Percentiles rank a stretch among this genome's conserved stretches.
phyloP scores from a whole-genome alignment of 2,329 filamentous ascomycete genomes.

The Monascus ruber region DNA sequence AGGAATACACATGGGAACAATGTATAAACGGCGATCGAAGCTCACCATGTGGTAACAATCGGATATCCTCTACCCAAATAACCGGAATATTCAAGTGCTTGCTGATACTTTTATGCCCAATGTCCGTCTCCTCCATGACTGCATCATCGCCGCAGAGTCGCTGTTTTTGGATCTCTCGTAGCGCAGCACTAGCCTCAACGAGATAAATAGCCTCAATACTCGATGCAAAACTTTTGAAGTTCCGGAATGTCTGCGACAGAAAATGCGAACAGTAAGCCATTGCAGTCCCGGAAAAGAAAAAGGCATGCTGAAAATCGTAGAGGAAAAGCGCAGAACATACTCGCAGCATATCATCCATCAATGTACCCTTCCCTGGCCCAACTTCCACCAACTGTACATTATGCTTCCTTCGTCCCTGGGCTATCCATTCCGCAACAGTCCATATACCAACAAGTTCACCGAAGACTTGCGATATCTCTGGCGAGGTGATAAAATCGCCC shows the following conservation, averaged over 20 bases:
- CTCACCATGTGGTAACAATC: constrained; percentile 62
- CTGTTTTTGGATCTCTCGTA: constrained; percentile 66
- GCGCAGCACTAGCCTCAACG: constrained; percentile 77
- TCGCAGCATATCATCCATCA: constrained; percentile 93
- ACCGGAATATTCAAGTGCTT: constrained; percentile 67
- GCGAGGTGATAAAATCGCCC: constrained; percentile 93
- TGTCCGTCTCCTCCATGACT: constrained; percentile 56
- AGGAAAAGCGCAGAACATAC: constrained; percentile 40
- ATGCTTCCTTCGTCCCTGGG: constrained; percentile 61
- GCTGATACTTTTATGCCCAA: constrained; percentile 62
- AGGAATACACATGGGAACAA: background rate
- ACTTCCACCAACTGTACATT: constrained; percentile 88
- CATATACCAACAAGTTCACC: constrained; percentile 89
- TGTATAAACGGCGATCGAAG: constrained; percentile 3
- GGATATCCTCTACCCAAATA: constrained; percentile 81
- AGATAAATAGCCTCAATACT: constrained; percentile 83
- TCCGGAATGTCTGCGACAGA: constrained; percentile 30
- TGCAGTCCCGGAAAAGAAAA: background rate
- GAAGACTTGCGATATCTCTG: constrained; percentile 95
- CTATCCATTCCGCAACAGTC: constrained; percentile 94
- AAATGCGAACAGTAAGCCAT: background rate
- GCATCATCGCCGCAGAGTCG: constrained; percentile 66
- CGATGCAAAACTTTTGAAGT: constrained; percentile 65
- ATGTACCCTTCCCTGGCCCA: constrained; percentile 81
- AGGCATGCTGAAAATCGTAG: background rate